phyloP scores from a whole-genome alignment of 2,329 filamentous ascomycete species.

The Graphilbum fragrans region DNA sequence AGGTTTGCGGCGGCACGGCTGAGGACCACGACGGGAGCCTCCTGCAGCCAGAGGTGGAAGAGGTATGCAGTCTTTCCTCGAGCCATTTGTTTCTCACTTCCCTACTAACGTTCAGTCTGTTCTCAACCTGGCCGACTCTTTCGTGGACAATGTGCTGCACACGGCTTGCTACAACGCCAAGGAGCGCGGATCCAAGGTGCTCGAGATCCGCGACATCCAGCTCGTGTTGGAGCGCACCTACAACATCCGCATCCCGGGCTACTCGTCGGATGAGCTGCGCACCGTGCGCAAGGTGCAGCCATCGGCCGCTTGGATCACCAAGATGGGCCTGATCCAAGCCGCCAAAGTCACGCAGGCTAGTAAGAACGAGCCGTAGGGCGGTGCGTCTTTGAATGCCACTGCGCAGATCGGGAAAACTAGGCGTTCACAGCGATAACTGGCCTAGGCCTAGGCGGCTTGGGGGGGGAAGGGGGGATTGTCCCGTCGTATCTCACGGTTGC shows the following conservation, averaged over 20 bases:
- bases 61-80: conserved; percentile 44
- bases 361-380: conserved; percentile 7
- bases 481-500: neutral
- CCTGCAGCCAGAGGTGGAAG: conserved; percentile 86
- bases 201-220: conserved; percentile 81
- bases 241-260: conserved; percentile 88
- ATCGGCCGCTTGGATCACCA: conserved; percentile 78
- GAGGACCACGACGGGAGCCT: conserved; percentile 64
- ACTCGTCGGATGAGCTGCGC: conserved; percentile 84
- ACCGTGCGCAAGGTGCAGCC: conserved; percentile 92
- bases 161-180: conserved; percentile 85
- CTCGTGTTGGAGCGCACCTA: conserved; percentile 74
- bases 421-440: too few species aligned
- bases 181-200: conserved; percentile 75
- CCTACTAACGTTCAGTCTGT: conserved; percentile 49
- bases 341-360: conserved; percentile 67
- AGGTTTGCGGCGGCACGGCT: conserved; percentile 73
- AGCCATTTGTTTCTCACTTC: conserved; percentile 3
- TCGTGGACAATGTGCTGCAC: conserved; percentile 83
- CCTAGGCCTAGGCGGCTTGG: too few species aligned
- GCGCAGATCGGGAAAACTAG: neutral
- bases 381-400: neutral
- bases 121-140: conserved; percentile 81
- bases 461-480: neutral
- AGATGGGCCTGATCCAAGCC: conserved; percentile 93